Conservation (phyloP, 768 basidiomycete species). For the Boletus subcaerulescens region DNA sequence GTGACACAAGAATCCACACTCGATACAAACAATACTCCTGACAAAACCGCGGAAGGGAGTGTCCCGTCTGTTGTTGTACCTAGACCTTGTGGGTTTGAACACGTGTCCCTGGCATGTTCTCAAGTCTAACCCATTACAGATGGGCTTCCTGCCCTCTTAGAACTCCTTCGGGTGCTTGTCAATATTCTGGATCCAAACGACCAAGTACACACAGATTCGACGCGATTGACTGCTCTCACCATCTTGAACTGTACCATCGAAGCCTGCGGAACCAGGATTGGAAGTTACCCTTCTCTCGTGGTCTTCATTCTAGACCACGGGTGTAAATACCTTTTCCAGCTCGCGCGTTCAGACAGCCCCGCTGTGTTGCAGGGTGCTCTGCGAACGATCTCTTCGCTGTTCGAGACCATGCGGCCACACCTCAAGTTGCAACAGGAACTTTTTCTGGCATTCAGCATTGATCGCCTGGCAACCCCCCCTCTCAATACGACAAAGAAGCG, state of each 20-base stretch:
- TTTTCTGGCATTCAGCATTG: constrained; percentile 91
- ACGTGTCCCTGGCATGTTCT: not conserved
- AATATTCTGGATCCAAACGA: constrained; percentile 94
- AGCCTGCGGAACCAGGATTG: constrained; percentile 72
- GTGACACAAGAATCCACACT: not conserved
- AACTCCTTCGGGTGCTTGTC: constrained; percentile 90
- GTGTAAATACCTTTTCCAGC: constrained; percentile 96
- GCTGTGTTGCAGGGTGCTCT: constrained; percentile 76
- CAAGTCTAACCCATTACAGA: constrained; percentile 39
- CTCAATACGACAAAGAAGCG: constrained; percentile 32
- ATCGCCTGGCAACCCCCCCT: constrained; percentile 70
- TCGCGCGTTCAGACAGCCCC: constrained; percentile 87
- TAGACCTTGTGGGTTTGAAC: constrained; percentile 22
- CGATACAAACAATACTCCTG: not conserved
- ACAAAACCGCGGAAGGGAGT: constrained; percentile 33
- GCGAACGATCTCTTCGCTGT: constrained; percentile 82
- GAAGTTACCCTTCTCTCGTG: constrained; percentile 73
- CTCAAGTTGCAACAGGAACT: constrained; percentile 95
- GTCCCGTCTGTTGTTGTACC: constrained; percentile 19
- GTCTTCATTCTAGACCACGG: constrained; percentile 81
- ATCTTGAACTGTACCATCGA: constrained; percentile 89
- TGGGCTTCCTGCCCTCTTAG: constrained; percentile 89
- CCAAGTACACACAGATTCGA: constrained; percentile 94
- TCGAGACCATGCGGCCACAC: constrained; percentile 80
- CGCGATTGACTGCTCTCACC: constrained; percentile 82